A percentile compares a stretch with the other conserved stretches of the same genome.
These are phyloP conservation scores for Knufia fluminis DNA, from an alignment of 2,329 filamentous ascomycete genomes.

Conservation along the genomic window DNA sequence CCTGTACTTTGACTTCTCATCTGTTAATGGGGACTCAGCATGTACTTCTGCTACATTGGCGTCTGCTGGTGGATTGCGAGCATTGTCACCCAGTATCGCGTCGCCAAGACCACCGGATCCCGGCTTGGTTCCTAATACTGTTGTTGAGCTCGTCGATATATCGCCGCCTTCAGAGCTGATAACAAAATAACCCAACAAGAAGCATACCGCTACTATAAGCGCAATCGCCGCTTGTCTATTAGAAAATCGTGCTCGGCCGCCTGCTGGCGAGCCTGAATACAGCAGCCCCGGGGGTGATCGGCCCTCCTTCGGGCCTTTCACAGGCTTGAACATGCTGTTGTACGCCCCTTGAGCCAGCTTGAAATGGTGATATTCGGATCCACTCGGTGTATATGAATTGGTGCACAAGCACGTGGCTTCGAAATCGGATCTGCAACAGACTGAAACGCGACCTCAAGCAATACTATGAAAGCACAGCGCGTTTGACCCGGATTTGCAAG, in stretches of 20 bases:
- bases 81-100: slow-evolving; percentile 3
- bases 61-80: not conserved
- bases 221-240: slow-evolving; percentile 2
- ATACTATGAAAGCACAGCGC: not conserved
- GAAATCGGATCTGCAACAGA: no score
- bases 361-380: not conserved
- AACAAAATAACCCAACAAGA: slow-evolving; percentile 7
- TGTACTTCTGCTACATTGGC: slow-evolving; percentile 3
- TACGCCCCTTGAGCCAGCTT: slow-evolving; percentile 10
- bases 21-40: not conserved
- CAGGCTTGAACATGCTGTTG: slow-evolving; percentile 9
- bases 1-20: slow-evolving; percentile 2
- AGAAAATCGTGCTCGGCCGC: not conserved
- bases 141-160: slow-evolving; percentile 1
- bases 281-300: slow-evolving; percentile 9
- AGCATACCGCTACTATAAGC: slow-evolving; percentile 7
- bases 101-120: slow-evolving; percentile 3
- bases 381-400: not conserved
- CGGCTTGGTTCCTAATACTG: not conserved
- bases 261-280: not conserved
- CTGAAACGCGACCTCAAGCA: no score
- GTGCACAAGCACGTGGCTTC: not conserved
- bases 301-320: slow-evolving; percentile 7
- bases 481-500: not conserved
- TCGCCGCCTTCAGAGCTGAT: not conserved